Evolutionary conservation across 306 rosid species (phyloP).

Genomic region (Castanea crenata): DNA sequence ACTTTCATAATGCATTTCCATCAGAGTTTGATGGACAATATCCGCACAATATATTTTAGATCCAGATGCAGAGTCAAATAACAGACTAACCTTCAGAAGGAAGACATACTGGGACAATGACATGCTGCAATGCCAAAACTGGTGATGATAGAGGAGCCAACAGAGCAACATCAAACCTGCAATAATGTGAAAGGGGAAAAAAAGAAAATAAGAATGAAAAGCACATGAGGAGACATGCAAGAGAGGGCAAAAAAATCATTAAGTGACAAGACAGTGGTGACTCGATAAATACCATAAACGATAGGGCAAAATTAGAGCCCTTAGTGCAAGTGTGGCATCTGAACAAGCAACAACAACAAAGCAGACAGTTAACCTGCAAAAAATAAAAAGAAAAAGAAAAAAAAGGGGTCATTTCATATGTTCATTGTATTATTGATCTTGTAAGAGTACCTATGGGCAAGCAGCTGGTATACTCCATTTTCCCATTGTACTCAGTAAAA

Average conservation of each 20-base stretch:
- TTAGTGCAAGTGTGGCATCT: conserved; percentile 79
- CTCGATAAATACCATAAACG: conserved; percentile 67
- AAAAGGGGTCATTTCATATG: background rate
- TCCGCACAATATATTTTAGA: background rate
- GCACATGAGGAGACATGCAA: conserved; percentile 2
- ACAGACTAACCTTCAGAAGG: conserved; percentile 58
- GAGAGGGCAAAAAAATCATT: background rate
- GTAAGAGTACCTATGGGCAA: too few relatives aligned
- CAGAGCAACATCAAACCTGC: conserved; percentile 84
- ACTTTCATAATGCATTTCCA: background rate
- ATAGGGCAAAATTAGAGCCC: conserved; percentile 81
- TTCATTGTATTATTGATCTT: too few relatives aligned
- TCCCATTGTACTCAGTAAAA: too few relatives aligned
- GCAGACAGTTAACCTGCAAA: conserved; percentile 83
- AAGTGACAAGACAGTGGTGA: conserved; percentile 12
- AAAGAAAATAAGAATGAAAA: background rate
- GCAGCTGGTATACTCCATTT: too few relatives aligned
- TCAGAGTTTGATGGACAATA: background rate
- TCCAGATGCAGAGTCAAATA: conserved; percentile 10
- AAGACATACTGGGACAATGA: conserved; percentile 45
- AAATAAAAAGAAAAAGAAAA: conserved; percentile 17
- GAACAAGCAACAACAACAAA: conserved; percentile 88
- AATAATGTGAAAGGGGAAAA: conserved; percentile 16
- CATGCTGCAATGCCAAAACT: conserved; percentile 80
- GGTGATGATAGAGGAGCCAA: conserved; percentile 75